Conservation (phyloP, 2,329 filamentous ascomycete genomes). For the Paraphaeosphaeria minitans region DNA sequence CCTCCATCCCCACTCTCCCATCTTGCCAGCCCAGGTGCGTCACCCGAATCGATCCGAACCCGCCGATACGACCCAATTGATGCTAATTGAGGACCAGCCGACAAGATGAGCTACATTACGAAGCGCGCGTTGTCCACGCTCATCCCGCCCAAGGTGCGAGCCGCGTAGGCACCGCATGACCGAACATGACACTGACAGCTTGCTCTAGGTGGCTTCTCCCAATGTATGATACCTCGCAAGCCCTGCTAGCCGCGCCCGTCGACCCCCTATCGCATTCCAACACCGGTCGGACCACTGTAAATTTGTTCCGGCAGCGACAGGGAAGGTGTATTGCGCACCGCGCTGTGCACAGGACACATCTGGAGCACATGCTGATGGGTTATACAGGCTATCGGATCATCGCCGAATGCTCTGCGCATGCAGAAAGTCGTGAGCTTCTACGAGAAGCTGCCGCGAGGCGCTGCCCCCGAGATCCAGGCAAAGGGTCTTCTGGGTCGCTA, state of each 20-base stretch:
- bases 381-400: constrained; percentile 84
- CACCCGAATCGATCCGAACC: constrained; percentile 14
- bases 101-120: constrained; percentile 89
- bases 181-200: constrained; percentile 44
- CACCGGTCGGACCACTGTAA: constrained; percentile 21
- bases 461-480: constrained; percentile 81
- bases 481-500: constrained; percentile 87
- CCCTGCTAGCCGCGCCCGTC: constrained; percentile 18
- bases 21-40: constrained; percentile 46
- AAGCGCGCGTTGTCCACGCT: constrained; percentile 95
- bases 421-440: constrained; percentile 98
- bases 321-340: constrained; percentile 1
- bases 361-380: constrained; percentile 25
- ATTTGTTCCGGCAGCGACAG: constrained; percentile 18
- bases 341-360: not conserved
- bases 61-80: constrained; percentile 32
- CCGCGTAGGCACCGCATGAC: constrained; percentile 15
- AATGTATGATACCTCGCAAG: constrained; percentile 65
- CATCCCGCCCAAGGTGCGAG: constrained; percentile 93
- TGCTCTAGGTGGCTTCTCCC: constrained; percentile 75
- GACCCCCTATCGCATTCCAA: constrained; percentile 12
- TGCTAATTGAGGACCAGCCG: constrained; percentile 47
- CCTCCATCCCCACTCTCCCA: constrained; percentile 41
- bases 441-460: constrained; percentile 93
- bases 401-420: constrained; percentile 96